These are phyloP conservation scores for Vitis hybrid DNA, from an alignment of 177 flowering plant species.

Conservation along the genomic window DNA sequence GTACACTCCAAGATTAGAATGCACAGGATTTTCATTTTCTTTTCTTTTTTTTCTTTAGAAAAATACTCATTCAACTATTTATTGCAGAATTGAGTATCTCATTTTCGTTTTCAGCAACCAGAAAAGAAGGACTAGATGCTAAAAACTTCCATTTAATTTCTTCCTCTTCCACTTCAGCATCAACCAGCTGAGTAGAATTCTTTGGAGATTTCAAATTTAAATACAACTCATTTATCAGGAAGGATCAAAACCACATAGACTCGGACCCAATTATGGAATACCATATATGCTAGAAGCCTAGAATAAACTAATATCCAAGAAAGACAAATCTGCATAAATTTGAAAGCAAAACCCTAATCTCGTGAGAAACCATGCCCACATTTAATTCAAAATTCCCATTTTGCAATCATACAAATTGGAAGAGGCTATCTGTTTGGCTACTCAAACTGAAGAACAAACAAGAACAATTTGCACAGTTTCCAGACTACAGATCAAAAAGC, in stretches of 20 bases:
- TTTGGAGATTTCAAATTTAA: too few species aligned
- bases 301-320: background rate
- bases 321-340: background rate
- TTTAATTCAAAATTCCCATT: background rate
- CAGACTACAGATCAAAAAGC: background rate
- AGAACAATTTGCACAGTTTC: background rate
- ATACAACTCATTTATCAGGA: background rate
- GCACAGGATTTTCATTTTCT: too few species aligned
- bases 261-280: background rate
- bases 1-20: too few species aligned
- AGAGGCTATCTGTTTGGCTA: background rate
- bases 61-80: too few species aligned
- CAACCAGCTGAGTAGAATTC: too few species aligned
- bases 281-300: background rate
- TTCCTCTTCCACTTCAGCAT: too few species aligned
- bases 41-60: too few species aligned
- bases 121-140: background rate
- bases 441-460: background rate
- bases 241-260: background rate
- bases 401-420: background rate
- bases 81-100: too few species aligned
- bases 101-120: background rate
- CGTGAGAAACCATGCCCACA: constrained; percentile 3
- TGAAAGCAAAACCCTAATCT: constrained; percentile 5
- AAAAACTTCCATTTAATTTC: background rate